Conservation (phyloP, 768 basidiomycete species). For the Kwoniella europaea region DNA sequence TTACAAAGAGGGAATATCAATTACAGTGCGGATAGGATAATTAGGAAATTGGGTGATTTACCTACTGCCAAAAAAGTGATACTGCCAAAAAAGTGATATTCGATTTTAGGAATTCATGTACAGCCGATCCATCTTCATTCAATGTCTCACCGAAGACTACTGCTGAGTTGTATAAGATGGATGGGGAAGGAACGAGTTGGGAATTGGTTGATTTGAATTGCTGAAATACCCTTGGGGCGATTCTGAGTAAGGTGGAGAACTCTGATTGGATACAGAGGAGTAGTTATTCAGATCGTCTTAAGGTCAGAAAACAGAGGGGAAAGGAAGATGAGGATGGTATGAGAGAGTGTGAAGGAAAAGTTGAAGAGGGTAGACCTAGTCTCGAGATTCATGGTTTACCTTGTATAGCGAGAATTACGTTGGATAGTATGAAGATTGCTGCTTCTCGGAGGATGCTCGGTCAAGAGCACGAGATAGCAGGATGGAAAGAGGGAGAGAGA, state of each 20-base stretch:
- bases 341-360: not conserved
- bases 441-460: not conserved
- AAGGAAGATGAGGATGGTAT: no score
- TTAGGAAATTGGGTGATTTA: not conserved
- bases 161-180: not conserved
- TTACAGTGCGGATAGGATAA: not conserved
- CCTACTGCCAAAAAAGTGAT: not conserved
- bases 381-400: not conserved
- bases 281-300: not conserved
- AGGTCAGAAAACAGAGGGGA: no score
- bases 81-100: not conserved
- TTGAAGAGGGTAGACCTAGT: not conserved
- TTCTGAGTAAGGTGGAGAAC: not conserved
- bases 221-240: not conserved
- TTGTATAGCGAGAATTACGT: not conserved
- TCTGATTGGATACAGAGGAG: not conserved
- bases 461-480: not conserved
- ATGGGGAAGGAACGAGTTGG: not conserved
- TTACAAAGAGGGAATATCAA: not conserved
- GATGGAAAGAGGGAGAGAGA: not conserved
- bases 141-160: not conserved
- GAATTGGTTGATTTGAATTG: slow-evolving; percentile 5
- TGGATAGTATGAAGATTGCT: not conserved
- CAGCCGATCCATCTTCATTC: not conserved
- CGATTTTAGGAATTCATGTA: slow-evolving; percentile 1